Conservation (phyloP, 257 asterid species). For the Solanum sejunctum region DNA sequence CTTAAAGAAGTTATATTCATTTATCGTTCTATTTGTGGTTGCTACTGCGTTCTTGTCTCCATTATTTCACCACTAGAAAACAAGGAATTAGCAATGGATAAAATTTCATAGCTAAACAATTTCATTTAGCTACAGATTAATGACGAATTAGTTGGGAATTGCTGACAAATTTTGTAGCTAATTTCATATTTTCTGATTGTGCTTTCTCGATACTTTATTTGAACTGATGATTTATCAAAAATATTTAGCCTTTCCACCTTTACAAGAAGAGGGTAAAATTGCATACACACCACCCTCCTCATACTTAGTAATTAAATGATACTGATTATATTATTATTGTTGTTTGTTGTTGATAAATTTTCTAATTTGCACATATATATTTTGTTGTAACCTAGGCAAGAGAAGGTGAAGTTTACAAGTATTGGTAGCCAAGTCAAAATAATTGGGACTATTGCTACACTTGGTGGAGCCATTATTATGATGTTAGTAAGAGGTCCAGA, state of each 20-base stretch:
- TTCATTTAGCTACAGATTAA: neutral
- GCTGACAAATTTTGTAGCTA: neutral
- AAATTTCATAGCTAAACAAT: neutral
- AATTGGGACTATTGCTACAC: conserved; percentile 61
- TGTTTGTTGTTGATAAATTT: neutral
- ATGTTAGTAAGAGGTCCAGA: conserved; percentile 56
- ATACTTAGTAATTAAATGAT: neutral
- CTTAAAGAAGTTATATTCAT: no score
- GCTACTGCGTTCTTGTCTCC: neutral
- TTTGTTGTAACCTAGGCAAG: conserved; percentile 35
- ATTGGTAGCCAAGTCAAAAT: conserved; percentile 81
- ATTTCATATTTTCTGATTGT: neutral
- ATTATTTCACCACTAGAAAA: neutral
- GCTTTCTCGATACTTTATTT: neutral
- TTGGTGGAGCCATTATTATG: conserved; percentile 96
- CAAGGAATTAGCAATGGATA: no score
- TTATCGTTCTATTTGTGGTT: neutral
- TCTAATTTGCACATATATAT: neutral
- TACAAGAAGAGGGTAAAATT: neutral
- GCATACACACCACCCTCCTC: neutral
- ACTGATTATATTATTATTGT: neutral
- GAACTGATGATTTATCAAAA: neutral
- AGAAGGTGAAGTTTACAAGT: conserved; percentile 53
- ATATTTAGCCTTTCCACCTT: neutral
- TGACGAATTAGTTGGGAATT: neutral